Evolutionary conservation across 768 basidiomycete species (phyloP).

Genomic region (Pholiota microspora): DNA sequence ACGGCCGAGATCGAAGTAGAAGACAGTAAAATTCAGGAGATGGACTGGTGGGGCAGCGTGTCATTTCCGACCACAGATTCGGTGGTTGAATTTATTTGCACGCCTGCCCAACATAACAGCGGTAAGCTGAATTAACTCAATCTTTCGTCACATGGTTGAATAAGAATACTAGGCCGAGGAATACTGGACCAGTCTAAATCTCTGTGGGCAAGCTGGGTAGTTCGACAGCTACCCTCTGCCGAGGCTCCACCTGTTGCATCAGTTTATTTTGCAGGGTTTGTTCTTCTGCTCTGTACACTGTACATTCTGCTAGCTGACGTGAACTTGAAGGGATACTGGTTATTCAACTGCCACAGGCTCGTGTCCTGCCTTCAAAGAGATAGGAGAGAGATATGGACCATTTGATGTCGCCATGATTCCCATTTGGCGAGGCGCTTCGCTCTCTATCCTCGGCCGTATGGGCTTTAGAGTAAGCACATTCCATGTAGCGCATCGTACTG

Average conservation of each 20-base stretch:
- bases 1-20: not conserved
- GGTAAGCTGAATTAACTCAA: not conserved
- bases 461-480: constrained; percentile 1
- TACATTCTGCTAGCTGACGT: not conserved
- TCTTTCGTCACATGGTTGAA: not conserved
- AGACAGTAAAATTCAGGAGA: constrained; percentile 1
- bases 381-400: constrained; percentile 5
- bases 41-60: not conserved
- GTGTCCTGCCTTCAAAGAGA: constrained; percentile 4
- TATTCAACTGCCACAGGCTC: constrained; percentile 1
- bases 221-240: not conserved
- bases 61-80: not conserved
- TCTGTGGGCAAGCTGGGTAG: constrained; percentile 3
- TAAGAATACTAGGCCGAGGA: not conserved
- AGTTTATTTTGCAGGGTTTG: constrained; percentile 4
- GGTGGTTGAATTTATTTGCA: not conserved
- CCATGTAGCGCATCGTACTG: too few species aligned
- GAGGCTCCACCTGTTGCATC: not conserved
- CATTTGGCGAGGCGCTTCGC: constrained; percentile 3
- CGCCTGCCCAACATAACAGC: constrained; percentile 5
- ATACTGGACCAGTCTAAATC: constrained; percentile 5
- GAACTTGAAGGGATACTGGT: not conserved
- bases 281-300: not conserved
- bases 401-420: constrained; percentile 6
- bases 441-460: constrained; percentile 3